Percentiles rank a stretch among this genome's conserved stretches.
phyloP scores from a whole-genome alignment of 164 flowering plant species.

The Warburgia ugandensis region DNA sequence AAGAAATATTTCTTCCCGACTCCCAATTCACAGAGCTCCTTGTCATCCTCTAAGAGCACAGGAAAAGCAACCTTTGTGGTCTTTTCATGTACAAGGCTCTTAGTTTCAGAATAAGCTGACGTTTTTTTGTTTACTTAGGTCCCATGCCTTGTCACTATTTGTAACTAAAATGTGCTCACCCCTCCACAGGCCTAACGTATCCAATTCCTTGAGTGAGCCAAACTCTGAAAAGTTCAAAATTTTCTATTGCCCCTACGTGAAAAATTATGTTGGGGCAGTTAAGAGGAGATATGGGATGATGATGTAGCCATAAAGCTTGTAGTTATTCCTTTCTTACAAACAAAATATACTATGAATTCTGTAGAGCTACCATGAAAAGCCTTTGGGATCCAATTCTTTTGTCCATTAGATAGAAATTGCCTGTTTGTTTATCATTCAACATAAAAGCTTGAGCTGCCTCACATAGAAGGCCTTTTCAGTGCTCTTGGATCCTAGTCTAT shows the following conservation, averaged over 20 bases:
- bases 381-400: too few species aligned
- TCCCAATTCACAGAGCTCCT: neutral
- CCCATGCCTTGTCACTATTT: neutral
- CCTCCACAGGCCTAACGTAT: neutral
- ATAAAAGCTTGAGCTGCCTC: too few species aligned
- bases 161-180: neutral
- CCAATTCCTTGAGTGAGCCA: neutral
- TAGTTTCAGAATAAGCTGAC: neutral
- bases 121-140: neutral
- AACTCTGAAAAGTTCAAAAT: neutral
- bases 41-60: neutral
- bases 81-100: neutral
- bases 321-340: too few species aligned
- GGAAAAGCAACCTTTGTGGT: neutral
- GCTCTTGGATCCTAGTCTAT: too few species aligned
- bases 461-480: too few species aligned
- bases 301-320: neutral
- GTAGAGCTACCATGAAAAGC: too few species aligned
- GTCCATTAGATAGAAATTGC: too few species aligned
- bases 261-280: too few species aligned
- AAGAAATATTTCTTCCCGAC: neutral
- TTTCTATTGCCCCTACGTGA: neutral
- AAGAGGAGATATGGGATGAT: neutral
- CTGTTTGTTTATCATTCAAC: too few species aligned
- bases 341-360: too few species aligned